Evolutionary conservation across 2,329 filamentous ascomycete species (phyloP), one percentile per base, ranked within the genome.

Genomic region (Acephala macrosclerotiorum): DNA sequence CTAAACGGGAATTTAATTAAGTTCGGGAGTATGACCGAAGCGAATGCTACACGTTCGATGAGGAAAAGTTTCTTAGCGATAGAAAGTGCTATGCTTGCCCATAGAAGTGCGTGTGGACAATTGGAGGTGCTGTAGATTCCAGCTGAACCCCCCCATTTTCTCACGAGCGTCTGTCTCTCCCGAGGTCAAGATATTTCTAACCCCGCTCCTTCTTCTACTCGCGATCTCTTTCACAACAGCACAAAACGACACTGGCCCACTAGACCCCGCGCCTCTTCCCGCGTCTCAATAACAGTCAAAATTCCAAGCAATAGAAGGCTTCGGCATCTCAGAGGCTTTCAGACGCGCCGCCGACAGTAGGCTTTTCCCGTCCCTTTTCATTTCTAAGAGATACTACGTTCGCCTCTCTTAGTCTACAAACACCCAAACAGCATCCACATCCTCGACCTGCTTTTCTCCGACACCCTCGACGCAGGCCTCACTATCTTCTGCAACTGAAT

Each of bases 401-500:
- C n/a, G n/a, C n/a, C n/a, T n/a, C n/a, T n/a, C n/a, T n/a, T n/a
- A n/a, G n/a, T 82, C 51, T 75, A 80, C 53, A 76, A 77, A 47
- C 68, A 77, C 9, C 47, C 73, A 0, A 66, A 71, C 0, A 68
- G 68, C 2, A 70, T 71, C 16, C 77, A 78, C 36, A 79, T 77
- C 0, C 77, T 84, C 0, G 81, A 84, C 65, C 75, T 78, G 40
- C 75, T 84, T 0, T 84, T 83, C 71, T 79, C 73, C 71, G 78
- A 77, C 0, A 79, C 76, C n/a, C 77, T 74, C 0, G 81, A 82
- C 1, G 82, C 82, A 2, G 83, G 82, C 0, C 75, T 85, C 64
- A 81, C 80, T 7, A 84, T 85, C 67, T 75, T 85, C 42, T 80
- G 83, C 6, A 84, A 84, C 68, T 77, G 82, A 3, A 80, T 84